Evolutionary conservation across 2,329 filamentous ascomycete genomes (phyloP), one percentile per base, ranked within the genome.

Genomic region (Dactylella cylindrospora): DNA sequence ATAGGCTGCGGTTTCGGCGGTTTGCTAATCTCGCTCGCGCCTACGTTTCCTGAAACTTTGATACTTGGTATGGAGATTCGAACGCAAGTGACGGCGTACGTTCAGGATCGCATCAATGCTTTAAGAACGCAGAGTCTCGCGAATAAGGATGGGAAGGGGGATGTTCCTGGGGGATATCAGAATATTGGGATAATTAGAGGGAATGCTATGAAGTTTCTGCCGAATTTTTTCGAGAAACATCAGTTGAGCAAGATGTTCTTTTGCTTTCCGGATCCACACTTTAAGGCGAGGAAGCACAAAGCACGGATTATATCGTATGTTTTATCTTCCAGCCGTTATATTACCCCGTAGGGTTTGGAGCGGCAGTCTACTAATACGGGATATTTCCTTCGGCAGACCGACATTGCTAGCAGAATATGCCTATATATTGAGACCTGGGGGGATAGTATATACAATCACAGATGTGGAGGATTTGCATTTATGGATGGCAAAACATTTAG

Each of bases 151-250:
- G 71, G 72, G 22, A 73, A 74, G 44, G 64, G 55, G 28, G 49
- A 38, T 61, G 40, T 73, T 12, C 68, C 72, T 0, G 72, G 73
- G 13, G 73, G 76, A 39, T 97, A 89, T 73, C 85, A 94, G 71
- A 98, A 98, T 72, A 85, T 91, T 49, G 84, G 86, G 26, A 94
- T 89, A 71, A 77, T 98, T 40, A 85, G 93, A 65, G 88, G 88
- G 67, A 98, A 98, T 76, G 88, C 89, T 3, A 98, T 98, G 93
- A 98, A 98, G 73, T 98, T 97, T 74, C 78, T 98, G n/a, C 91
- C 94, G 65, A 97, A 98, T 72, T 95, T 96, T 78, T 97, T 98
- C 78, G 77, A 75, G 50, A 86, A 84, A 70, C 78, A 76, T 10
- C 90, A 96, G 53, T 81, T 98, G 10, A 81, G 80, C 65, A 94